Evolutionary conservation across 331 rosid genomes (phyloP), one percentile per base, ranked within the genome.

Genomic region (Stylosanthes scabra): DNA sequence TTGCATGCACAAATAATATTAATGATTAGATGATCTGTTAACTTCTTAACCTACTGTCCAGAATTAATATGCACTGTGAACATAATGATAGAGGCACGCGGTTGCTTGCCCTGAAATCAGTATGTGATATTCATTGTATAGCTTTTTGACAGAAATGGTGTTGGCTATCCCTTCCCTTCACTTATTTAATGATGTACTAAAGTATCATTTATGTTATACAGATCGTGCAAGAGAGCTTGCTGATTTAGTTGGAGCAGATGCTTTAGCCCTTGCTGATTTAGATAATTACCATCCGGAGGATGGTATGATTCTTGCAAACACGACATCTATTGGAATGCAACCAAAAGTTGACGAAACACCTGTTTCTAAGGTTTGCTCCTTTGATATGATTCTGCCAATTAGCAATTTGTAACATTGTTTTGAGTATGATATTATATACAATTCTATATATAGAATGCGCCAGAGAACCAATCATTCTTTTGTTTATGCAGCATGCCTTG

Each of bases 331-430:
- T 44, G 90, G 90, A 75, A 83, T 86, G 90, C 90, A 83, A 72
- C 90, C 90, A 75, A 83, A 81, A 72, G 83, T 83, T 59, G 84
- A 86, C 51, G 98, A 91, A 79, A 85, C 96, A 11, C 96, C 98
- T 56, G 56, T 93, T 79, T 78, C 97, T 61, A 93, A 93, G 97
- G 98, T 93, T 77, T 72, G 78, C 62, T 14, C 15, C 56, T 71
- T 63, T 76, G 52, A 56, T 40, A 64, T 78, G 27, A 63, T 31
- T 77, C 34, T 63, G 8, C 34, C 50, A 64, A 29, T 9, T 55
- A 58, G 69, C 49, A 62, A 55, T 42, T 69, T 51, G 16, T 44
- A 69, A 50, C 59, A 15, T 41, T 75, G 34, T 51, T 66, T 47
- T 74, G 47, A 57, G 63, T 41, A 28, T 80, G 55, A 29, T 52